A percentile compares a stretch with the other conserved stretches of the same genome.
phyloP scores from a whole-genome alignment of 2,329 filamentous ascomycete species.

The Aspergillus terreus region DNA sequence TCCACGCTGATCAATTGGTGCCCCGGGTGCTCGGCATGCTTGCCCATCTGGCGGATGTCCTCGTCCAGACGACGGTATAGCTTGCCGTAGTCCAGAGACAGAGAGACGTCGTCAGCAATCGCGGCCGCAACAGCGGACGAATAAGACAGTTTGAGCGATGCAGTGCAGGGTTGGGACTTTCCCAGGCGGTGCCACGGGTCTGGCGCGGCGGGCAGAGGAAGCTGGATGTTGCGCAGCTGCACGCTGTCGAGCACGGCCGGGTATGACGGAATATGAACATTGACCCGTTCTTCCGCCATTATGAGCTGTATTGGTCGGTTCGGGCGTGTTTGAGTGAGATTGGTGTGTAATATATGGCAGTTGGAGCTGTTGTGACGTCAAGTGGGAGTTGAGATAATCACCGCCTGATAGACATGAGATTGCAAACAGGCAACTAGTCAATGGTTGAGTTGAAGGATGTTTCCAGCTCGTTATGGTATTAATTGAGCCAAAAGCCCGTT shows the following conservation, averaged over 20 bases:
- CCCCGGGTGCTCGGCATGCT: slow-evolving; percentile 17
- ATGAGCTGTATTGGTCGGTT: not conserved
- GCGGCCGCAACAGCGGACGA: slow-evolving; percentile 40
- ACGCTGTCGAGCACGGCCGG: slow-evolving; percentile 36
- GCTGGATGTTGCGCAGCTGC: slow-evolving; percentile 40
- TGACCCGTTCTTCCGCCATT: slow-evolving; percentile 24
- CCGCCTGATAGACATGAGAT: too few relatives aligned
- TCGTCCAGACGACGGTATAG: slow-evolving; percentile 41
- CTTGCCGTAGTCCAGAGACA: slow-evolving; percentile 47
- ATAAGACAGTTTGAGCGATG: slow-evolving; percentile 42
- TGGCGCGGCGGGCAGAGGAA: slow-evolving; percentile 40
- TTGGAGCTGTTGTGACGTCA: not conserved
- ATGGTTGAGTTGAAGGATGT: not conserved
- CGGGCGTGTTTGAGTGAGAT: not conserved
- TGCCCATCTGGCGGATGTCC: slow-evolving; percentile 29
- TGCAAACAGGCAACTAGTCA: not conserved
- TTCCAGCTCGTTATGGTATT: not conserved
- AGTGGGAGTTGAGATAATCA: too few relatives aligned
- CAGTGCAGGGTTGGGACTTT: slow-evolving; percentile 44
- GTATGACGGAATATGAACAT: slow-evolving; percentile 28
- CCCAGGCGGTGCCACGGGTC: slow-evolving; percentile 45
- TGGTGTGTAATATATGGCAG: too few relatives aligned
- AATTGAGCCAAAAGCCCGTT: not conserved
- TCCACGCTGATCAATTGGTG: slow-evolving; percentile 26
- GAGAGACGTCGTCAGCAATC: slow-evolving; percentile 41